These are phyloP conservation scores for Colletotrichum sublineola DNA, from an alignment of 2,329 filamentous ascomycete genomes.

Conservation along the genomic window DNA sequence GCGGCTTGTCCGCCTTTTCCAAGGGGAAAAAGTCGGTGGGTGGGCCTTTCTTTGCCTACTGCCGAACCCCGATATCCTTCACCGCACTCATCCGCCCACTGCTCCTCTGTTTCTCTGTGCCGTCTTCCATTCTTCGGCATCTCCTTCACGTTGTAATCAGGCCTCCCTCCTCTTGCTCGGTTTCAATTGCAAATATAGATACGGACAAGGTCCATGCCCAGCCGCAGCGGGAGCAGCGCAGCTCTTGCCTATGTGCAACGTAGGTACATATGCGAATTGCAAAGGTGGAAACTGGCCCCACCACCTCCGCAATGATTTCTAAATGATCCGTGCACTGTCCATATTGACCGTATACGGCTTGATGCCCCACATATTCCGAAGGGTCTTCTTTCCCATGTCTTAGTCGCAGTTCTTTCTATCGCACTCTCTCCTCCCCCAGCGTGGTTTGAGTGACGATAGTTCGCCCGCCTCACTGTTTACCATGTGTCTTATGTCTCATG, in stretches of 20 bases:
- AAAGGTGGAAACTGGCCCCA: background rate
- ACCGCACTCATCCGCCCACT: background rate
- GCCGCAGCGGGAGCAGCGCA: conserved; percentile 1
- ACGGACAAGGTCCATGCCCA: conserved; percentile 5
- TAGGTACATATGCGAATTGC: background rate
- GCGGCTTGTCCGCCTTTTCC: background rate
- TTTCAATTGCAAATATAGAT: background rate
- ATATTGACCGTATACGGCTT: background rate
- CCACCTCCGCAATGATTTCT: conserved; percentile 28
- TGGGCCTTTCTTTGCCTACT: background rate
- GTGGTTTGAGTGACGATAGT: background rate
- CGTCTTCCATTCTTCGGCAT: background rate
- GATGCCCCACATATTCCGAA: background rate
- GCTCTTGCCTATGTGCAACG: background rate
- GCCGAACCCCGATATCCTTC: background rate
- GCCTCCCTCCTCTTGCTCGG: background rate
- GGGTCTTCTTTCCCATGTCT: conserved; percentile 16
- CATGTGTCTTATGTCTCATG: background rate
- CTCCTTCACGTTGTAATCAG: background rate
- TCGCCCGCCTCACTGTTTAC: background rate
- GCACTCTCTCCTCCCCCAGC: background rate
- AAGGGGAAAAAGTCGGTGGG: background rate
- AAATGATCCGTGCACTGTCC: conserved; percentile 25
- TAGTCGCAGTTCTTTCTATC: background rate
- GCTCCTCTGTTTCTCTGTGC: background rate